Evolutionary conservation across 129 eudicot genomes (phyloP).

Genomic region (Flaveria ramosissima): DNA sequence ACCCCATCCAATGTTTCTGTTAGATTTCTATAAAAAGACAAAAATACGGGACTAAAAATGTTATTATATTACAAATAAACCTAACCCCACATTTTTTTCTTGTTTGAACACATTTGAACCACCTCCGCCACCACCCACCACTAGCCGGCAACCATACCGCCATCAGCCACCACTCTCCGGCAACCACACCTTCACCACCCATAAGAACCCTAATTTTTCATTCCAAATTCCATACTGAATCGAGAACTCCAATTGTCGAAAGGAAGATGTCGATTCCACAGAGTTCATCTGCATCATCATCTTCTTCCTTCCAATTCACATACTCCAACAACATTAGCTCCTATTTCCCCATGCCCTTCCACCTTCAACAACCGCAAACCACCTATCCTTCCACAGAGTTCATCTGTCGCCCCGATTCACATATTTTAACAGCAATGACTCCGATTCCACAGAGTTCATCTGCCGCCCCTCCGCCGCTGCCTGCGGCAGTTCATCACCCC

Average conservation of each 20-base stretch:
- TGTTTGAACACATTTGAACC: too few species aligned
- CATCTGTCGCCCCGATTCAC: slow-evolving; percentile 57
- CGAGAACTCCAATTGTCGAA: background rate
- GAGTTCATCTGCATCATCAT: slow-evolving; percentile 47
- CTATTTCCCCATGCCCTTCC: slow-evolving; percentile 88
- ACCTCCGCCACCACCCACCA: too few species aligned
- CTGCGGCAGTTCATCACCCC: slow-evolving; percentile 35
- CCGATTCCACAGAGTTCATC: slow-evolving; percentile 60
- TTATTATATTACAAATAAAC: too few species aligned
- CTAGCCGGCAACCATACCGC: too few species aligned
- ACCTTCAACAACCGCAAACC: slow-evolving; percentile 63
- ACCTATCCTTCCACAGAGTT: slow-evolving; percentile 21
- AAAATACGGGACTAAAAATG: too few species aligned
- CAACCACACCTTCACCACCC: too few species aligned
- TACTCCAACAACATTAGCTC: slow-evolving; percentile 52
- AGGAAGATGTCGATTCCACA: slow-evolving; percentile 32
- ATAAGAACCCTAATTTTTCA: slow-evolving; percentile 29
- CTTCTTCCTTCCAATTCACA: slow-evolving; percentile 59
- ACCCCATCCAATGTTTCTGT: too few species aligned
- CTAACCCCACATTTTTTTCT: too few species aligned
- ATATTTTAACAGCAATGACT: slow-evolving; percentile 47
- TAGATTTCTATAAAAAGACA: too few species aligned
- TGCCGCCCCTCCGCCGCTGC: slow-evolving; percentile 48
- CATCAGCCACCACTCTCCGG: too few species aligned
- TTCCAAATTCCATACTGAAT: slow-evolving; percentile 6